Conservation (phyloP, 805 yeast species). For the Tetrapisispora iriomotensis region DNA sequence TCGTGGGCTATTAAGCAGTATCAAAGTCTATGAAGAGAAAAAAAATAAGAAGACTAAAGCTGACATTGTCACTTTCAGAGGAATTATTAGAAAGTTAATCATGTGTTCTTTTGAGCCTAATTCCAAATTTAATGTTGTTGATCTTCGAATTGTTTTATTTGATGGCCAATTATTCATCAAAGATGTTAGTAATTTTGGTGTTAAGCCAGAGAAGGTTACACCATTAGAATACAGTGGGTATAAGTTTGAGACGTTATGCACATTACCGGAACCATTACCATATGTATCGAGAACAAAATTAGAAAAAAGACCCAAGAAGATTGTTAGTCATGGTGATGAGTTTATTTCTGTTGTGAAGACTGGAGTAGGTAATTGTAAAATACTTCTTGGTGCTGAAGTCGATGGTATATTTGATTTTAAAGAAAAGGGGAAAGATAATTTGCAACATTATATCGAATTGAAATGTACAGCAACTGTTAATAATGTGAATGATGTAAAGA, state of each 20-base stretch:
- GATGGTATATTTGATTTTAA: slow-evolving; percentile 83
- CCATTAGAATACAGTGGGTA: slow-evolving; percentile 48
- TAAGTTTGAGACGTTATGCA: slow-evolving; percentile 75
- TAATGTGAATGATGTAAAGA: slow-evolving; percentile 46
- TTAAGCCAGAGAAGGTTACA: slow-evolving; percentile 11
- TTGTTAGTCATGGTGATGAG: slow-evolving; percentile 66
- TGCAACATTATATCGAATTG: slow-evolving; percentile 74
- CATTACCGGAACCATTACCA: slow-evolving; percentile 69
- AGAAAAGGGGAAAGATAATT: slow-evolving; percentile 36
- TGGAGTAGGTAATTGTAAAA: slow-evolving; percentile 63
- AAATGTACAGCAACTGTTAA: slow-evolving; percentile 58
- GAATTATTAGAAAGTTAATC: slow-evolving; percentile 60
- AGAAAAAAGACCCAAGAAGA: slow-evolving; percentile 51
- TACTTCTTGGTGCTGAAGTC: slow-evolving; percentile 80
- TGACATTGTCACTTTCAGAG: slow-evolving; percentile 77
- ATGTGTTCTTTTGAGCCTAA: slow-evolving; percentile 42
- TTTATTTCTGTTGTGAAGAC: slow-evolving; percentile 73
- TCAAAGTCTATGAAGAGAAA: slow-evolving; percentile 46
- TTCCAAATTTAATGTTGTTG: slow-evolving; percentile 41
- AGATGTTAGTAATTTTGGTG: slow-evolving; percentile 30
- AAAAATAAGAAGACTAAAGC: slow-evolving; percentile 36
- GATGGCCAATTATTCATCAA: slow-evolving; percentile 70
- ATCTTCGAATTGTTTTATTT: slow-evolving; percentile 53
- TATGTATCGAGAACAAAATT: slow-evolving; percentile 54
- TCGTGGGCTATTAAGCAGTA: slow-evolving; percentile 45